phyloP scores from a whole-genome alignment of 345 rosid genomes.

The Lumnitzera racemosa region DNA sequence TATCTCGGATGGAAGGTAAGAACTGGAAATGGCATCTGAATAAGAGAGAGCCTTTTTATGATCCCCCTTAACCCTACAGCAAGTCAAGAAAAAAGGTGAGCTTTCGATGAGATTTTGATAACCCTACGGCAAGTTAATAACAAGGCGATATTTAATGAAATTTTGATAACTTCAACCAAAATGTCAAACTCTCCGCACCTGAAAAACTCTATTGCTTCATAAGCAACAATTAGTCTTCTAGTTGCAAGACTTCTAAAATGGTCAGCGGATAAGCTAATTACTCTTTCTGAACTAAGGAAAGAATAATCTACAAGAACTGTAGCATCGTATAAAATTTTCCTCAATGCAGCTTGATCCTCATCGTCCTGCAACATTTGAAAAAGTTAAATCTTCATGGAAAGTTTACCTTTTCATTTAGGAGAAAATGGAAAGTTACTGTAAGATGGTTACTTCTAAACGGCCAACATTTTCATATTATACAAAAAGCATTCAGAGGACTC shows the following conservation, averaged over 20 bases:
- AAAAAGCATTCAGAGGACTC: too few species aligned
- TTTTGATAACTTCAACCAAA: slow-evolving; percentile 1
- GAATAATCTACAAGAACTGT: slow-evolving; percentile 43
- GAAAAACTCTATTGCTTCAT: slow-evolving; percentile 40
- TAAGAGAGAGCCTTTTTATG: slow-evolving; percentile 33
- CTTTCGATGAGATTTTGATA: background rate
- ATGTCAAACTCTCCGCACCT: slow-evolving; percentile 25
- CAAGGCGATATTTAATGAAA: background rate
- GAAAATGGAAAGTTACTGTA: too few species aligned
- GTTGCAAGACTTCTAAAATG: slow-evolving; percentile 28
- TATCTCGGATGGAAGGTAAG: slow-evolving; percentile 27
- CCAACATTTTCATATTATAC: too few species aligned
- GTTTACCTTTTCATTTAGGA: too few species aligned
- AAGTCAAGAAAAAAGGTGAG: slow-evolving; percentile 5
- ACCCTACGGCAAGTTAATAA: slow-evolving; percentile 18
- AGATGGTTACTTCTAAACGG: too few species aligned
- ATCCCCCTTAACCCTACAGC: slow-evolving; percentile 35
- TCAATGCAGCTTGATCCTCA: slow-evolving; percentile 27
- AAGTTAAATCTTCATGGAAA: background rate
- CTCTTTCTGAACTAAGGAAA: slow-evolving; percentile 26
- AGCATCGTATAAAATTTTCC: slow-evolving; percentile 41
- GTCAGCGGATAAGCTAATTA: slow-evolving; percentile 17
- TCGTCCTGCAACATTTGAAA: slow-evolving; percentile 29
- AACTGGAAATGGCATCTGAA: slow-evolving; percentile 32
- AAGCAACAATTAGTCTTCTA: slow-evolving; percentile 37